Evolutionary conservation across 108 stramenopile genomes (phyloP), one percentile per base, ranked within the genome.

Genomic region (Aureococcus anophagefferens): DNA sequence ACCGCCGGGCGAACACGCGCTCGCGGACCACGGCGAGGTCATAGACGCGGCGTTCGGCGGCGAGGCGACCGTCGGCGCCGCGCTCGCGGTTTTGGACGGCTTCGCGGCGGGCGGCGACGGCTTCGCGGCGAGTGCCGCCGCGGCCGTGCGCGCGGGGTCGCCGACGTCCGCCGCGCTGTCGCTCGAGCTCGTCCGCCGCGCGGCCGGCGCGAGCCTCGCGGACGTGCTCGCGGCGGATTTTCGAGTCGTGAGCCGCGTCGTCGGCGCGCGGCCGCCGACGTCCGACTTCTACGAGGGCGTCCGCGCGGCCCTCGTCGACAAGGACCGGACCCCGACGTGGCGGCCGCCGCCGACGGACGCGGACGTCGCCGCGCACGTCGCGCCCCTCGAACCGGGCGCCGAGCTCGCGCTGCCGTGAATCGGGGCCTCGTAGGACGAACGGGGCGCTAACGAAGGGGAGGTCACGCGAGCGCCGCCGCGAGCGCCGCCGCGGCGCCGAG

Each of bases 211-310:
- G 21, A 70, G 66, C 34, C 72, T 93, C 44, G 88, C 68, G 0
- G 89, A 91, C 64, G 80, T 74, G 31, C 74, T 93, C 65, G 72
- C 79, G 72, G 90, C 91, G 89, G 96, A 95, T 74, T 93, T 84
- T 71, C 79, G 91, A 70, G 84, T 95, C 74, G 78, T 78, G 18
- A 83, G 85, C 69, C 81, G 80, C 13, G 89, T 83, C 9, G 40
- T 44, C 9, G 9, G 40, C 9, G n/a, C n/a, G n/a, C n/a, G n/a
- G n/a, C n/a, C n/a, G 65, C 78, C 45, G 68, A 0, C 30, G 51
- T 72, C 35, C 46, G 98, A 99, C 74, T 99, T 99, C 81, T 91
- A 87, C 72, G 95, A 96, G 74, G 98, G 98, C 7, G 89, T 99
- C n/a, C 87, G 96, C 31, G 89, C 96, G 32, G 82, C 88, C n/a